Conservation (phyloP, 805 yeast species). For the Zygosaccharomyces lentus region DNA sequence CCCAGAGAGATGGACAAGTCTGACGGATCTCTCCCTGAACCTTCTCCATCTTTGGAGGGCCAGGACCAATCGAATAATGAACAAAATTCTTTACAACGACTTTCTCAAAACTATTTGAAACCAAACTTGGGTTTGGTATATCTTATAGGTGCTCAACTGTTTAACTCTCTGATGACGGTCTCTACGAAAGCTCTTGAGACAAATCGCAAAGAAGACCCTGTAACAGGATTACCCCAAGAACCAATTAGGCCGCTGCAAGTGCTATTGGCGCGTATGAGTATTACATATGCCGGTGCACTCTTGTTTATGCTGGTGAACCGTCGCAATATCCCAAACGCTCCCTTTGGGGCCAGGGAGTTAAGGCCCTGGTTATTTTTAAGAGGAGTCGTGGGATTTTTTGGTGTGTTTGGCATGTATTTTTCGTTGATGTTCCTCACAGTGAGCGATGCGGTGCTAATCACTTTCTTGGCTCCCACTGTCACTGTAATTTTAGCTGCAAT, state of each 20-base stretch:
- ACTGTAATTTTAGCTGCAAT: slow-evolving; percentile 72
- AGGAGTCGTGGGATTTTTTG: slow-evolving; percentile 72
- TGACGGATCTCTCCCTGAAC: too few relatives aligned
- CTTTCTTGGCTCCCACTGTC: slow-evolving; percentile 72
- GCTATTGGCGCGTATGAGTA: slow-evolving; percentile 67
- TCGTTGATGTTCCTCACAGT: slow-evolving; percentile 69
- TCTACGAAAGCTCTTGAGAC: slow-evolving; percentile 69
- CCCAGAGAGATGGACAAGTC: not conserved
- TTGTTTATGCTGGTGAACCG: slow-evolving; percentile 49
- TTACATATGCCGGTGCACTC: slow-evolving; percentile 60
- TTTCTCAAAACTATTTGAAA: slow-evolving; percentile 17
- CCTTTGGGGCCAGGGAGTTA: slow-evolving; percentile 62
- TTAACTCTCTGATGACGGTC: slow-evolving; percentile 72
- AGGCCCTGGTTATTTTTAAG: slow-evolving; percentile 53
- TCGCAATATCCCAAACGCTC: slow-evolving; percentile 47
- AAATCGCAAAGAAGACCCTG: slow-evolving; percentile 45
- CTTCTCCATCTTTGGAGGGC: not conserved
- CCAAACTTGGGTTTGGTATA: slow-evolving; percentile 54
- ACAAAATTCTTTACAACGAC: slow-evolving; percentile 1
- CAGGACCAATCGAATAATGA: not conserved
- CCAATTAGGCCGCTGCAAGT: slow-evolving; percentile 79
- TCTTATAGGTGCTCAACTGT: slow-evolving; percentile 59
- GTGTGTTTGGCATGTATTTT: slow-evolving; percentile 75
- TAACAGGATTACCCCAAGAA: slow-evolving; percentile 35
- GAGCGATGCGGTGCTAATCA: slow-evolving; percentile 76